Conservation (phyloP, 352 stramenopile genomes). For the Globisporangium cylindrosporum region DNA sequence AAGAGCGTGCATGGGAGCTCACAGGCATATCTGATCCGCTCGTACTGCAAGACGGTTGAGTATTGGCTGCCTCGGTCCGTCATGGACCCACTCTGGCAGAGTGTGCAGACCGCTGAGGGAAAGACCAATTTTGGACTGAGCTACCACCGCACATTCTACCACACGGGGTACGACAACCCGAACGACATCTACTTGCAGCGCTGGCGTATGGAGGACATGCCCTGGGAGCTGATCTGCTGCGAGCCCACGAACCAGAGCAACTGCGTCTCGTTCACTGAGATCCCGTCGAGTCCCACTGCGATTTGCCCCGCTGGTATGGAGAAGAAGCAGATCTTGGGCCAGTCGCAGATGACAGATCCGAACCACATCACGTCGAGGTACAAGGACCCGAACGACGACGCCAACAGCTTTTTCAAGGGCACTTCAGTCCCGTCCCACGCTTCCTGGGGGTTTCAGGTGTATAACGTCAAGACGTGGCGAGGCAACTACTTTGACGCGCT, state of each 20-base stretch:
- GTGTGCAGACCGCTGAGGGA: slow-evolving; percentile 76
- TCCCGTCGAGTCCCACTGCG: slow-evolving; percentile 26
- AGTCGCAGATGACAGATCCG: slow-evolving; percentile 50
- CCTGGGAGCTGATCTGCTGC: slow-evolving; percentile 91
- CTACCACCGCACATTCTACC: slow-evolving; percentile 95
- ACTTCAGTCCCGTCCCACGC: slow-evolving; percentile 83
- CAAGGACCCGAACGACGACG: slow-evolving; percentile 88
- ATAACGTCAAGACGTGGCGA: slow-evolving; percentile 91
- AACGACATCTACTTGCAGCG: slow-evolving; percentile 97
- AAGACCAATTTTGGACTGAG: slow-evolving; percentile 91
- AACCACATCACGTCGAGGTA: slow-evolving; percentile 83
- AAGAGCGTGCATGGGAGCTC: slow-evolving; percentile 14
- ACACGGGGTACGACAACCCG: slow-evolving; percentile 93
- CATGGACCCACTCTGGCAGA: slow-evolving; percentile 97
- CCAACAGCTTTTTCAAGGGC: slow-evolving; percentile 89
- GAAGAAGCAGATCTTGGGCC: slow-evolving; percentile 61
- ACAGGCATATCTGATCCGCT: slow-evolving; percentile 88
- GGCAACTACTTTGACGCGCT: slow-evolving; percentile 94
- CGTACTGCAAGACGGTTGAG: slow-evolving; percentile 95
- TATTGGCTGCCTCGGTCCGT: slow-evolving; percentile 93
- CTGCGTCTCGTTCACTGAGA: slow-evolving; percentile 44
- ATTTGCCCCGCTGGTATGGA: slow-evolving; percentile 53
- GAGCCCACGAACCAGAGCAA: slow-evolving; percentile 50
- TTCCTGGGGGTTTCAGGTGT: slow-evolving; percentile 74
- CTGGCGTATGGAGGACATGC: slow-evolving; percentile 92